These are phyloP conservation scores for Ophiosphaerella narmari DNA, from an alignment of 2,329 filamentous ascomycete species.

Conservation along the genomic window DNA sequence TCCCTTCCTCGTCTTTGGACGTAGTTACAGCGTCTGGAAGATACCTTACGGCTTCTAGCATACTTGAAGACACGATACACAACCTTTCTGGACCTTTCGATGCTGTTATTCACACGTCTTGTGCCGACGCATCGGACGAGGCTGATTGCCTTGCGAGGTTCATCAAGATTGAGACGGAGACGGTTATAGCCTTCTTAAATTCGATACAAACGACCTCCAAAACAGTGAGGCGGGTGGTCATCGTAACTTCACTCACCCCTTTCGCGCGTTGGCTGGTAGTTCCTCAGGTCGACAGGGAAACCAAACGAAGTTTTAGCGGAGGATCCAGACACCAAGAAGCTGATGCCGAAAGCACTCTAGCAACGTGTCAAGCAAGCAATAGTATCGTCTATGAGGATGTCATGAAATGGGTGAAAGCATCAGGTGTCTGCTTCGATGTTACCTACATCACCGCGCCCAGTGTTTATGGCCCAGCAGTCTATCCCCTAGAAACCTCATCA, in stretches of 20 bases:
- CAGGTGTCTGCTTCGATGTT: constrained; percentile 27
- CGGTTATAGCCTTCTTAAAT: constrained; percentile 23
- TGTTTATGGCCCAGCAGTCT: constrained; percentile 30
- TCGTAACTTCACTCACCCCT: constrained; percentile 27
- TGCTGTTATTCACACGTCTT: constrained; percentile 30
- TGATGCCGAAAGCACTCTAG: constrained; percentile 31
- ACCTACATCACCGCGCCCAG: constrained; percentile 29
- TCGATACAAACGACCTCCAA: constrained; percentile 20
- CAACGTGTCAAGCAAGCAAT: constrained; percentile 31
- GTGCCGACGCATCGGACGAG: constrained; percentile 22
- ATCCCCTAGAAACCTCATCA: constrained; percentile 25
- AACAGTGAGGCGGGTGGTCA: constrained; percentile 27
- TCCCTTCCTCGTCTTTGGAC: constrained; percentile 18
- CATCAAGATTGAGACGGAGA: constrained; percentile 28
- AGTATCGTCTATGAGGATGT: constrained; percentile 30
- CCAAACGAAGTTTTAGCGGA: constrained; percentile 1
- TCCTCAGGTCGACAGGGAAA: constrained; percentile 12
- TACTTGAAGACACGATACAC: constrained; percentile 24
- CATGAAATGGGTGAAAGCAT: constrained; percentile 23
- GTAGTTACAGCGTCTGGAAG: constrained; percentile 21
- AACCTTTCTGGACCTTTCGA: constrained; percentile 25
- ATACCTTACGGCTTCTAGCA: constrained; percentile 17
- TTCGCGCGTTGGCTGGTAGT: constrained; percentile 34
- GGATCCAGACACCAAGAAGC: constrained; percentile 13
- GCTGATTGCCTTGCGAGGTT: constrained; percentile 34